A percentile compares a stretch with the other conserved stretches of the same genome.
phyloP scores from a whole-genome alignment of 1,284 basidiomycete species.

The Cutaneotrichosporon cavernicola region DNA sequence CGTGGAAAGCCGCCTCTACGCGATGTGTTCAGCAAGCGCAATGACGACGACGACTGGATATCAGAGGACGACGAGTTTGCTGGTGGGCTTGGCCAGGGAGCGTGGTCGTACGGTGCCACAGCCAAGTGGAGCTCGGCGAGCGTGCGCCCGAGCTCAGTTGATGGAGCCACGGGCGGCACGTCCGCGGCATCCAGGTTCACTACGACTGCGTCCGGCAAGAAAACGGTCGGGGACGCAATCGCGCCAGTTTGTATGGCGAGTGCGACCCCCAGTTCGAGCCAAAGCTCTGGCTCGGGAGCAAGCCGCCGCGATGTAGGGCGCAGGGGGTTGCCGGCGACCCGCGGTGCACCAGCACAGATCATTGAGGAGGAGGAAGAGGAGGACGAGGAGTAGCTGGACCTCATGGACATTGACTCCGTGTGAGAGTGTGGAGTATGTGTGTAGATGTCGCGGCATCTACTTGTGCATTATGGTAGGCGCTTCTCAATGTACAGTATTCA shows the following conservation, averaged over 20 bases:
- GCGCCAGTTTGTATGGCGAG: background rate
- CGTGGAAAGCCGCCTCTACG: constrained; percentile 44
- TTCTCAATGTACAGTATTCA: background rate
- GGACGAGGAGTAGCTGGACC: constrained; percentile 1
- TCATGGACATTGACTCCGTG: background rate
- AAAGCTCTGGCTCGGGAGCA: background rate
- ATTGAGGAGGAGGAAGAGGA: constrained; percentile 12
- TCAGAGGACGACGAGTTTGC: constrained; percentile 34
- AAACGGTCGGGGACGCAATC: background rate
- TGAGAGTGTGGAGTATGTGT: background rate
- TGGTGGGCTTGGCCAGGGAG: constrained; percentile 52
- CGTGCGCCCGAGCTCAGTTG: background rate
- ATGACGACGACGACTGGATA: constrained; percentile 53
- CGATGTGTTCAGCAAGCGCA: constrained; percentile 54
- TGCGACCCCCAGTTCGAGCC: background rate
- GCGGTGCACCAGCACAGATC: constrained; percentile 6
- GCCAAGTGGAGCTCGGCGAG: constrained; percentile 16
- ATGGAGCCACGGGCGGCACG: background rate
- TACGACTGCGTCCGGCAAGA: background rate
- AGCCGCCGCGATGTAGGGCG: background rate
- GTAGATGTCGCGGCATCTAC: background rate
- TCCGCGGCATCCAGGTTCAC: background rate
- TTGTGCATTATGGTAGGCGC: background rate
- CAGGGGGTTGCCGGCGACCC: background rate
- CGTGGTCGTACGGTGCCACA: background rate